A percentile compares a stretch with the other conserved stretches of the same genome.
phyloP scores from a whole-genome alignment of 495 filamentous ascomycete genomes.

The Darksidea phi region DNA sequence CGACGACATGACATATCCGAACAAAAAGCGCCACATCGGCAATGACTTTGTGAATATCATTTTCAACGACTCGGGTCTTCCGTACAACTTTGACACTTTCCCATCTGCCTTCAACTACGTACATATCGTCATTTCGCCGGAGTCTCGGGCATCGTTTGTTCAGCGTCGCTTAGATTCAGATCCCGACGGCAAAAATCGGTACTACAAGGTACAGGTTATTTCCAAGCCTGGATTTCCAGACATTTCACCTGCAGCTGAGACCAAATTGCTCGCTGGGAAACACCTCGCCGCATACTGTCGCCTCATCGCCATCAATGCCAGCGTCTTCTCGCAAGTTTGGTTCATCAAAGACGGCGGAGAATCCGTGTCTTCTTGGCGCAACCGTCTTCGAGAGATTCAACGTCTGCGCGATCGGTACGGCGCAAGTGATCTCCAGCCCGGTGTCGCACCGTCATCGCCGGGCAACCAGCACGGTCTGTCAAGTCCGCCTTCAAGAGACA shows the following conservation, averaged over 20 bases:
- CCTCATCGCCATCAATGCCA: conserved; percentile 88
- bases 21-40: conserved; percentile 93
- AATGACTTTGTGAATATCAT: conserved; percentile 99
- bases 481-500: conserved; percentile 16
- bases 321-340: conserved; percentile 90
- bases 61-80: conserved; percentile 87
- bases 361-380: conserved; percentile 85
- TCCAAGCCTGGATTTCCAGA: conserved; percentile 81
- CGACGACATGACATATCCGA: conserved; percentile 68
- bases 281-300: conserved; percentile 84
- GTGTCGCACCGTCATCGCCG: conserved; percentile 12
- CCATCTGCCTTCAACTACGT: conserved; percentile 92
- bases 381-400: conserved; percentile 79
- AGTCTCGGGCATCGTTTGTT: conserved; percentile 64
- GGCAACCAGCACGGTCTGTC: conserved; percentile 12
- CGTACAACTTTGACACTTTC: conserved; percentile 88
- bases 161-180: conserved; percentile 35
- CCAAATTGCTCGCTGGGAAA: conserved; percentile 78
- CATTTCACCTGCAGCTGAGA: conserved; percentile 81
- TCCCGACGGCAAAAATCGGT: conserved; percentile 50
- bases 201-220: conserved; percentile 82
- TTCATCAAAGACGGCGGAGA: conserved; percentile 73
- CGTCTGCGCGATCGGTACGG: conserved; percentile 65
- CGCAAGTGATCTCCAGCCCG: not conserved
- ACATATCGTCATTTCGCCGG: conserved; percentile 91